Base-by-base conservation (phyloP, 257 asterid species). In the Solanum appendiculatum region DNA sequence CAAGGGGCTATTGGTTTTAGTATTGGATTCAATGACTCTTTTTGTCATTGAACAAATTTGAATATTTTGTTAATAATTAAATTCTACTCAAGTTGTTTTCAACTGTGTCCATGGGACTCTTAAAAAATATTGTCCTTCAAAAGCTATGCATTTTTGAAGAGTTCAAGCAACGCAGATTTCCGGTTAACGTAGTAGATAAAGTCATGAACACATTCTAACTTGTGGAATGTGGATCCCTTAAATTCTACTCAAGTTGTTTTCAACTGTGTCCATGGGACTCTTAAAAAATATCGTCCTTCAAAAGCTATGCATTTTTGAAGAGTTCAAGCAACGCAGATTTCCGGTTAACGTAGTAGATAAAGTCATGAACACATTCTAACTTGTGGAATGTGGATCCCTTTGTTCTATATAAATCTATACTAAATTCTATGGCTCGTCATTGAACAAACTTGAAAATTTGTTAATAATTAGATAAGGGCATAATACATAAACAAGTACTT, bases 301-400 rank as follows among this genome's bases (percentile, higher is more conserved):
- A 72, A 72, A 16, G 18, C 1, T 18, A 11, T 34, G 16, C 0
- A 72, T 37, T 37, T 21, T 11, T 9, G 29, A 5, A 73, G 5
- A 2, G 10, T 37, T 25, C 1, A 1, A 4, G 5, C 51, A 58
- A 58, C 5, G 23, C 0, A 5, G 0, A 3, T 40, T 40, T 8
- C 9, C 46, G 1, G 2, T 44, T 13, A 96, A 73, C n/a, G 90
- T 84, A 90, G 93, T 88, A 60, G 95, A 94, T 44, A 31, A 82
- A n/a, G 86, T 96, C 83, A 85, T 95, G 88, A 91, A 90, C 87
- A 85, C 92, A 14, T 95, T 96, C 77, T 4, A 93, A 81, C 86
- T 83, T 87, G 93, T 92, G 88, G 69, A n/a, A n/a, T n/a, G n/a
- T n/a, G n/a, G n/a, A 88, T 42, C 86, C 83, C 63, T 77, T 31